These are phyloP conservation scores for Diplosphaera chodatii DNA, from an alignment of 139 green algal genomes.

Conservation along the genomic window DNA sequence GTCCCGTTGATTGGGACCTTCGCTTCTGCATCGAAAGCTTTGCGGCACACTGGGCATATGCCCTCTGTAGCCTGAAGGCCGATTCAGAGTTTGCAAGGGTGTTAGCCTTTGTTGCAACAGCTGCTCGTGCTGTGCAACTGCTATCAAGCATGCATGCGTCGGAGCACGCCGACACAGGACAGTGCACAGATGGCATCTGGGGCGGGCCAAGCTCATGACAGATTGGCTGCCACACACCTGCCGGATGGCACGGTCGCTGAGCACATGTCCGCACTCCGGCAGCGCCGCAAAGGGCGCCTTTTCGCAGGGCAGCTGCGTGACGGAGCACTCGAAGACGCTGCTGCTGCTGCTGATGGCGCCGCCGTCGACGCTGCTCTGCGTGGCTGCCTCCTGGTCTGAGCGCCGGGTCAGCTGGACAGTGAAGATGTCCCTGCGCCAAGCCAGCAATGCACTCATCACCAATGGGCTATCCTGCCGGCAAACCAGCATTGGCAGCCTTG, in stretches of 20 bases:
- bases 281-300: conserved; percentile 23
- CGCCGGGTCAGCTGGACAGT: conserved; percentile 5
- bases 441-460: too few relatives aligned
- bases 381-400: background rate
- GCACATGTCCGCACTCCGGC: conserved; percentile 20
- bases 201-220: background rate
- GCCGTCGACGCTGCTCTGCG: background rate
- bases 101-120: too few relatives aligned
- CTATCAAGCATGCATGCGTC: too few relatives aligned
- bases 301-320: conserved; percentile 22
- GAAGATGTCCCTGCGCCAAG: conserved; percentile 9
- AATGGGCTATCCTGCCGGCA: too few relatives aligned
- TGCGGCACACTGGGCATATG: conserved; percentile 8
- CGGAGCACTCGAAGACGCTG: conserved; percentile 19
- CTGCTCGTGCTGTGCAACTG: too few relatives aligned
- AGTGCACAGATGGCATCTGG: too few relatives aligned
- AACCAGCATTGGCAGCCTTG: background rate
- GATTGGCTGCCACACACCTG: background rate
- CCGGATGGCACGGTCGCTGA: conserved; percentile 20
- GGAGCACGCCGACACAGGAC: too few relatives aligned
- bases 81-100: background rate
- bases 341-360: background rate
- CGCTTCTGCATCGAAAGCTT: background rate
- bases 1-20: background rate
- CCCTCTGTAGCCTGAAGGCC: background rate